Evolutionary conservation across 768 basidiomycete species (phyloP).

Genomic region (Sporobolomyces phaffii): DNA sequence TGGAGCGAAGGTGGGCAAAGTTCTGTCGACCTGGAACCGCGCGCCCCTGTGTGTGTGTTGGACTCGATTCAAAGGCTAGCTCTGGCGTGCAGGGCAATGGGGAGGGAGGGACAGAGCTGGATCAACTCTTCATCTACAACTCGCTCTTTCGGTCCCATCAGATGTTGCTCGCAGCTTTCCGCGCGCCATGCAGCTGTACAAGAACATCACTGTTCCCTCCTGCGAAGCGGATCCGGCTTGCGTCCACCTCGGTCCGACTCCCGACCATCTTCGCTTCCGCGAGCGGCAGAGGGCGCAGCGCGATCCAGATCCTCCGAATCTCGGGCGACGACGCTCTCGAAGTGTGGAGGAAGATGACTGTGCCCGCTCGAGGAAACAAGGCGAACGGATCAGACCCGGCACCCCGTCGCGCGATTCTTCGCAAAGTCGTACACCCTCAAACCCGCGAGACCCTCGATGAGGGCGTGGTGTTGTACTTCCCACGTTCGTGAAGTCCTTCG

Average conservation of each 20-base stretch:
- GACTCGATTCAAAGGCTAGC: no score
- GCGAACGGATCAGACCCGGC: constrained; percentile 46
- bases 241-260: background rate
- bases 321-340: constrained; percentile 66
- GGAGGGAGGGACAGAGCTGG: no score
- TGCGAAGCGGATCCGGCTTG: background rate
- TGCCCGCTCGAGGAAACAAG: constrained; percentile 19
- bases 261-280: constrained; percentile 79
- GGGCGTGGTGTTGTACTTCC: constrained; percentile 73
- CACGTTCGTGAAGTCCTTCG: constrained; percentile 58
- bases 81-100: no score
- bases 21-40: no score
- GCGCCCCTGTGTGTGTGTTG: no score
- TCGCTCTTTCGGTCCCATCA: no score
- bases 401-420: constrained; percentile 66
- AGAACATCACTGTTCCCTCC: no score
- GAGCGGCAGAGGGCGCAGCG: constrained; percentile 77
- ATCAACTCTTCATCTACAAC: no score
- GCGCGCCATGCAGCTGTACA: background rate
- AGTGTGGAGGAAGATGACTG: constrained; percentile 53
- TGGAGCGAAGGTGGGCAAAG: no score
- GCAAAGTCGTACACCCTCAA: constrained; percentile 61
- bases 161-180: background rate
- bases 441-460: constrained; percentile 65
- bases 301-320: constrained; percentile 72